These are phyloP conservation scores for Albifimbria verrucaria DNA, from an alignment of 2,329 filamentous ascomycete genomes.

Conservation along the genomic window DNA sequence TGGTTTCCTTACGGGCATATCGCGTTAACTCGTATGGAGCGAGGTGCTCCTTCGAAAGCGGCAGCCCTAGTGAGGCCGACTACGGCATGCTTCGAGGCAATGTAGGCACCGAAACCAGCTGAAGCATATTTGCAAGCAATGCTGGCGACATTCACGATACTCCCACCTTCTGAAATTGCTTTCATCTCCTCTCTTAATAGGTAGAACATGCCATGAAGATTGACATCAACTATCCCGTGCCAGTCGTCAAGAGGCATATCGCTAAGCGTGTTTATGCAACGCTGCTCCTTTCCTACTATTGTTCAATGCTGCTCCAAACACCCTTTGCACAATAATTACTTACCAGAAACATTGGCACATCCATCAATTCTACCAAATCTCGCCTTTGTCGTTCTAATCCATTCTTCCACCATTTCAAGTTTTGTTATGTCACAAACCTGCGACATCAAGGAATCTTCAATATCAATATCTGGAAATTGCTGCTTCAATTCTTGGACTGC, in stretches of 20 bases:
- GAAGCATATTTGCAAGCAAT: conserved; percentile 32
- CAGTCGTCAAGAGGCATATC: conserved; percentile 19
- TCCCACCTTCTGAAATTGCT: conserved; percentile 36
- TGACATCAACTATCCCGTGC: conserved; percentile 18
- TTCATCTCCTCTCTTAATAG: conserved; percentile 24
- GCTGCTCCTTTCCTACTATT: conserved; percentile 16
- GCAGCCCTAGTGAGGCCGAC: conserved; percentile 22
- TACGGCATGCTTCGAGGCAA: conserved; percentile 23
- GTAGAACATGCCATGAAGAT: conserved; percentile 22
- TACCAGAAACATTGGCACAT: conserved; percentile 35
- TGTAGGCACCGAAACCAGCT: conserved; percentile 27
- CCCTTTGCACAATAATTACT: conserved; percentile 1
- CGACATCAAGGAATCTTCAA: conserved; percentile 17
- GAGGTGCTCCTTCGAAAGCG: conserved; percentile 19
- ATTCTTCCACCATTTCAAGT: conserved; percentile 23
- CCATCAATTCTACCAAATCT: conserved; percentile 30
- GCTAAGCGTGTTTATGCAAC: conserved; percentile 20
- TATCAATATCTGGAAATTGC: conserved; percentile 17
- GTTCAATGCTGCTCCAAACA: neutral
- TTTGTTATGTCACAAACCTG: conserved; percentile 25
- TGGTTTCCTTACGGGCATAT: neutral
- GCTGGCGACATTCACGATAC: conserved; percentile 43
- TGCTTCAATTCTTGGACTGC: conserved; percentile 17
- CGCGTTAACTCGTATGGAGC: neutral
- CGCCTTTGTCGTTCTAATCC: conserved; percentile 28